A percentile compares a stretch with the other conserved stretches of the same genome.
These are phyloP conservation scores for Diaporthe citriasiana DNA, from an alignment of 2,329 filamentous ascomycete species.

Conservation along the genomic window DNA sequence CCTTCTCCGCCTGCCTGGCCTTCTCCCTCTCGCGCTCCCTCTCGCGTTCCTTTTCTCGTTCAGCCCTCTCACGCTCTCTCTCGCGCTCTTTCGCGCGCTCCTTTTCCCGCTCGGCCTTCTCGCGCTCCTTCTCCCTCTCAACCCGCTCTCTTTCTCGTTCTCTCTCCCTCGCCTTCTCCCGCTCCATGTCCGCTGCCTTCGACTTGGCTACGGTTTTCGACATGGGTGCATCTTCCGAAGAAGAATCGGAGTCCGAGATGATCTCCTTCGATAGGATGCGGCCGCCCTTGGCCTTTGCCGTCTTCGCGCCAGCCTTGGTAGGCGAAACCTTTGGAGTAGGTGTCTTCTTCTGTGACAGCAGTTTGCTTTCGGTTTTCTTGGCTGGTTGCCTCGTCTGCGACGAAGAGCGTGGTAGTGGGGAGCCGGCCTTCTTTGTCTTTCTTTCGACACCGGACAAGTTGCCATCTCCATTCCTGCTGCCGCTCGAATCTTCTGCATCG, in stretches of 20 bases:
- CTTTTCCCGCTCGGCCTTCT: constrained; percentile 11
- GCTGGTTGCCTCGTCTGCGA: constrained; percentile 64
- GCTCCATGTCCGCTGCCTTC: constrained; percentile 42
- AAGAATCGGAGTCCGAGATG: constrained; percentile 67
- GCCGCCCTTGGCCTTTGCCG: constrained; percentile 55
- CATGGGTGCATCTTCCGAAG: constrained; percentile 64
- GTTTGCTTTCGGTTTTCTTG: constrained; percentile 72
- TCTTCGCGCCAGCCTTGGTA: constrained; percentile 55
- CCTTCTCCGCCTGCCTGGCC: constrained; percentile 45
- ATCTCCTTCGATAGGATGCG: constrained; percentile 69
- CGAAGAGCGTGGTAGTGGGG: constrained; percentile 63
- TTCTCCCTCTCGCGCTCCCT: constrained; percentile 44
- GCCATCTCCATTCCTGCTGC: constrained; percentile 58
- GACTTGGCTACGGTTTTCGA: constrained; percentile 52
- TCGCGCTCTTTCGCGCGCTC: constrained; percentile 31
- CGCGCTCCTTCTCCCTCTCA: constrained; percentile 28
- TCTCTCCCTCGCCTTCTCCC: constrained; percentile 32
- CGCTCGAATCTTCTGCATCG: constrained; percentile 64
- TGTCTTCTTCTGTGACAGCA: constrained; percentile 60
- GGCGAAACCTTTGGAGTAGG: constrained; percentile 55
- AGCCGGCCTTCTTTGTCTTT: constrained; percentile 53
- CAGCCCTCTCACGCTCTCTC: constrained; percentile 37
- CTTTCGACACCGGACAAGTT: constrained; percentile 52
- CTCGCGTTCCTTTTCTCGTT: constrained; percentile 7
- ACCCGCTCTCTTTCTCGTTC: constrained; percentile 24